Evolutionary conservation across 805 yeast genomes (phyloP), one percentile per base, ranked within the genome.

Genomic region (Candida patagonica): DNA sequence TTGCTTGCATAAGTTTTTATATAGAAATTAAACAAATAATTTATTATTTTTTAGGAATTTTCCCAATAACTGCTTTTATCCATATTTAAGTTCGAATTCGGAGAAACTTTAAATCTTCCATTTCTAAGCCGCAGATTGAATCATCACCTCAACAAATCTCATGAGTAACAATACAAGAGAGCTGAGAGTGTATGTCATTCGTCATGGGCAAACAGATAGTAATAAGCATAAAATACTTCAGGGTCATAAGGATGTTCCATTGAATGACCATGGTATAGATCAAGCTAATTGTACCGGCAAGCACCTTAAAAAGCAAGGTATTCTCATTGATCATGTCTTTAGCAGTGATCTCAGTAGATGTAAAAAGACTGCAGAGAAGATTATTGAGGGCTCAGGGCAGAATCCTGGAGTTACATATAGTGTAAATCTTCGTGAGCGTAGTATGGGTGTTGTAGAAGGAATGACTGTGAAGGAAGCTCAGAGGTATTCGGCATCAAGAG

Each of bases 191-290:
- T 27, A 48, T 19, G 57, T 84, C 4, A 73, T 85, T 4, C 73
- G 95, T 52, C 95, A 85, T 51, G 95, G 95, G 1, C 92, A 81
- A 56, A 85, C 95, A 0, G 77, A 77, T 42, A 78, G 79, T 58
- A 85, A 85, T 54, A 67, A 68, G 27, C 55, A 70, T 39, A 79
- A 76, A 59, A 79, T 80, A 36, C 59, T 85, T 27, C 95, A 85
- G 59, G 95, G 95, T 1, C 95, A 85, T 53, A 24, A 66, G 33
- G 80, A 85, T 53, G 73, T 77, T 4, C 70, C 74, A 15, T 54
- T 86, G 40, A 84, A 84, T 52, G 70, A 61, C 0, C 66, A 63
- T 3, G 95, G 95, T 0, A 41, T 53, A 2, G 49, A 61, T 3
- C 95, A 85, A 55, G 86, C 88, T 1, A 50, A 50, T 22, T 53